A percentile compares a stretch with the other conserved stretches of the same genome.
Evolutionary conservation across 2,329 filamentous ascomycete genomes (phyloP).

Genomic region (Leptographium galeiforme): DNA sequence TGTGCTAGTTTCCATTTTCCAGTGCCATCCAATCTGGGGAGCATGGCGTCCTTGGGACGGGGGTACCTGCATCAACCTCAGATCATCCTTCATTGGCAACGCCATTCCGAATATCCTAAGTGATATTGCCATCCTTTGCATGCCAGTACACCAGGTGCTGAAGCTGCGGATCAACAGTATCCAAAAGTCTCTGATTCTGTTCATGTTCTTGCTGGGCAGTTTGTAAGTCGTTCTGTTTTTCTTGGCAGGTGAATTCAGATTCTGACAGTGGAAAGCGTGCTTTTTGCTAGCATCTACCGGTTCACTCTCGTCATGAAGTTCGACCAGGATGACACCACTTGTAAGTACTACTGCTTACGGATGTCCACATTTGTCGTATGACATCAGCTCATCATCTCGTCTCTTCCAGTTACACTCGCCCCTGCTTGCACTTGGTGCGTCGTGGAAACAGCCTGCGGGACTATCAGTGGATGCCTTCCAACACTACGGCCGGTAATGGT

Average conservation of each 20-base stretch:
- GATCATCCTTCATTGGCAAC: constrained; percentile 28
- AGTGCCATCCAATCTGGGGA: constrained; percentile 25
- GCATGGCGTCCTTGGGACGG: constrained; percentile 20
- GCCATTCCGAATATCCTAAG: constrained; percentile 27
- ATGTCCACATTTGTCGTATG: too few species aligned
- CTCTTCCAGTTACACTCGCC: constrained; percentile 13
- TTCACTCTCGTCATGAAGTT: constrained; percentile 19
- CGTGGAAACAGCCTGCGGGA: constrained; percentile 20
- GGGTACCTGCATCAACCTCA: constrained; percentile 26
- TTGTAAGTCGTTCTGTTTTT: constrained; percentile 17
- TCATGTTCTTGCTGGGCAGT: constrained; percentile 20
- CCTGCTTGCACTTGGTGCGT: constrained; percentile 19
- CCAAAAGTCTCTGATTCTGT: constrained; percentile 13
- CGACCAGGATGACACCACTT: constrained; percentile 15
- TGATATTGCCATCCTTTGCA: constrained; percentile 21
- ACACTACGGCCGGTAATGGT: constrained; percentile 22
- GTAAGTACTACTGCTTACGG: neutral
- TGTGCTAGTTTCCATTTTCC: constrained; percentile 16
- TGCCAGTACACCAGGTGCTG: constrained; percentile 12
- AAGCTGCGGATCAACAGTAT: constrained; percentile 10
- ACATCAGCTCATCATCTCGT: neutral
- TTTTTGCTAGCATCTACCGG: constrained; percentile 15
- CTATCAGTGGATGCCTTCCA: constrained; percentile 28
- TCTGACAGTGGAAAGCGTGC: constrained; percentile 11
- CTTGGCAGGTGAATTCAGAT: neutral